Evolutionary conservation across 352 stramenopile species (phyloP).

Genomic region (Phytophthora tubulina): DNA sequence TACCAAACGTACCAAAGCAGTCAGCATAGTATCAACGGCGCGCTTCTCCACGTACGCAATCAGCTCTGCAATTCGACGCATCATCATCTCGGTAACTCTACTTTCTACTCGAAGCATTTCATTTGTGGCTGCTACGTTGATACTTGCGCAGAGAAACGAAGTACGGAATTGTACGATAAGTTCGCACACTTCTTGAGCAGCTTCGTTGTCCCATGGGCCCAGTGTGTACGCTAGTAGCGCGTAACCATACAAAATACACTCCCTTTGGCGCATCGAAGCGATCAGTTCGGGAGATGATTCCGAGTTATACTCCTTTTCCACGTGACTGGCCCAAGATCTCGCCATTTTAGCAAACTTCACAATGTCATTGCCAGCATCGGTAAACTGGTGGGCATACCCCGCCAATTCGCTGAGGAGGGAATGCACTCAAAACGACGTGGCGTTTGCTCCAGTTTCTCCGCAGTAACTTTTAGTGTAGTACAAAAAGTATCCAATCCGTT

Average conservation of each 20-base stretch:
- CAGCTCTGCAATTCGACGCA: slow-evolving; percentile 28
- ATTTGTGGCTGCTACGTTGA: slow-evolving; percentile 27
- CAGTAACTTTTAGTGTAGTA: neutral
- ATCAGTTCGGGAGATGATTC: slow-evolving; percentile 19
- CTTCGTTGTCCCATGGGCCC: slow-evolving; percentile 9
- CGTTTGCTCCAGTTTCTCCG: neutral
- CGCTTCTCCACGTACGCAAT: slow-evolving; percentile 13
- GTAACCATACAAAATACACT: too few species aligned
- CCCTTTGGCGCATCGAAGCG: slow-evolving; percentile 38
- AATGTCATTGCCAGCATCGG: slow-evolving; percentile 3
- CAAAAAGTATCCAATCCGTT: neutral
- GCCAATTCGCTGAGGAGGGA: slow-evolving; percentile 1
- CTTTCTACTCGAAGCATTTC: slow-evolving; percentile 28
- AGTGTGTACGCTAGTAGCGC: slow-evolving; percentile 37
- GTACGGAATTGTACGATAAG: slow-evolving; percentile 58
- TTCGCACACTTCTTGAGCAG: slow-evolving; percentile 45
- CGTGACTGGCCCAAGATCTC: slow-evolving; percentile 36
- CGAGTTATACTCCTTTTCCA: neutral
- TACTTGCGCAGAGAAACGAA: slow-evolving; percentile 36
- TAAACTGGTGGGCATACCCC: slow-evolving; percentile 32
- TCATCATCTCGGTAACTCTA: slow-evolving; percentile 51
- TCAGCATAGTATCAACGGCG: slow-evolving; percentile 5
- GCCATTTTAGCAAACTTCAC: slow-evolving; percentile 39
- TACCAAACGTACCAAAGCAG: slow-evolving; percentile 36
- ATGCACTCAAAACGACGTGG: slow-evolving; percentile 4